Evolutionary conservation across 495 filamentous ascomycete genomes (phyloP).

Genomic region (Penicillium ochrochloron): DNA sequence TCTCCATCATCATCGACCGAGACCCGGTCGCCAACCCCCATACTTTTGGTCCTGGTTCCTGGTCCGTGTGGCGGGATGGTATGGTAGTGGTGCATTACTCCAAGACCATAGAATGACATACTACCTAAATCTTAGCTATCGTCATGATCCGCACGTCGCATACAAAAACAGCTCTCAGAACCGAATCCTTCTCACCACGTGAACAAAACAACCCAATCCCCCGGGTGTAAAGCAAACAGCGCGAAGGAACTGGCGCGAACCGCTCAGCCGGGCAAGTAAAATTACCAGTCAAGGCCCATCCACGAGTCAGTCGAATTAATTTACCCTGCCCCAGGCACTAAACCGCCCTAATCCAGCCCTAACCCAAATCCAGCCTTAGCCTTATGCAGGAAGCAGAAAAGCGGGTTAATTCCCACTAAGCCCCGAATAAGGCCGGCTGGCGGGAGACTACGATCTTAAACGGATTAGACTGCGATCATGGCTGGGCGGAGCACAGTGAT

Average conservation of each 20-base stretch:
- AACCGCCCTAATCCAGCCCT: not conserved
- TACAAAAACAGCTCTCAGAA: constrained; percentile 1
- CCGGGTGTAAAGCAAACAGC: not conserved
- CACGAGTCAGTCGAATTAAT: constrained; percentile 2
- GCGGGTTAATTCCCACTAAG: constrained; percentile 9
- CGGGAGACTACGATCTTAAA: not conserved
- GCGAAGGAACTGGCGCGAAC: constrained; percentile 15
- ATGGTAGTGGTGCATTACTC: not conserved
- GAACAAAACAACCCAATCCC: not conserved
- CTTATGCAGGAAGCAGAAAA: constrained; percentile 1
- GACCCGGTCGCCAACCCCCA: not conserved
- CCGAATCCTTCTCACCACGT: not conserved
- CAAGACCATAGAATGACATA: not conserved
- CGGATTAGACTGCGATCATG: constrained; percentile 7
- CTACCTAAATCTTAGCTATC: not conserved
- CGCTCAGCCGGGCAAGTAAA: constrained; percentile 3
- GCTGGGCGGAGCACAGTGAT: constrained; percentile 5
- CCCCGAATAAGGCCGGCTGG: constrained; percentile 4
- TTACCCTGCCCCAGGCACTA: constrained; percentile 10
- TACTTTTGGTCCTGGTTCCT: not conserved
- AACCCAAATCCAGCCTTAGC: not conserved
- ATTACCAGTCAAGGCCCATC: constrained; percentile 6
- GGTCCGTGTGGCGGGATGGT: not conserved
- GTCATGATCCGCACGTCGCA: constrained; percentile 10
- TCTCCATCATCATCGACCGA: not conserved